Conservation (phyloP, 768 basidiomycete species). For the Sporobolomyces roseus region DNA sequence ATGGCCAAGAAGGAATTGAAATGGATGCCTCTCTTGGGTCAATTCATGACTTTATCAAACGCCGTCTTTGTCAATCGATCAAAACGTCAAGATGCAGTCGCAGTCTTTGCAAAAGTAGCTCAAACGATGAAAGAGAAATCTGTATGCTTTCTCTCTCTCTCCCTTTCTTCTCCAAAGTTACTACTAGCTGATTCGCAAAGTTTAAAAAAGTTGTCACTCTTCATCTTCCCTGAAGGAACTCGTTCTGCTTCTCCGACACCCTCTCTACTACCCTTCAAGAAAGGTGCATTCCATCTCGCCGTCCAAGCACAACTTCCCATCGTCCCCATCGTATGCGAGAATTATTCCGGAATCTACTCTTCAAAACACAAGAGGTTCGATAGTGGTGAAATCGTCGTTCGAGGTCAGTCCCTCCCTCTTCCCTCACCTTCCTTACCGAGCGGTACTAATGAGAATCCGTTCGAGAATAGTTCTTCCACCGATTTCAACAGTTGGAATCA, state of each 20-base stretch:
- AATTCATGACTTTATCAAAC: conserved; percentile 80
- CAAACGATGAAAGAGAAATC: conserved; percentile 64
- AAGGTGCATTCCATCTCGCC: conserved; percentile 95
- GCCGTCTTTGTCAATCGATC: conserved; percentile 82
- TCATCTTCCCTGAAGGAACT: conserved; percentile 97
- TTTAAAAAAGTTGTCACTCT: conserved; percentile 63
- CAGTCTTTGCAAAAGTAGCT: conserved; percentile 64
- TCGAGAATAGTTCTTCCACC: conserved; percentile 74
- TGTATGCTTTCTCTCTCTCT: conserved; percentile 40
- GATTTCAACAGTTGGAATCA: conserved; percentile 68
- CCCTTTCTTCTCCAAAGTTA: neutral
- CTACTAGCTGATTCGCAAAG: no score
- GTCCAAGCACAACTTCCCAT: conserved; percentile 86
- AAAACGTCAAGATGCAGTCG: conserved; percentile 64
- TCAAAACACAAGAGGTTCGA: conserved; percentile 55
- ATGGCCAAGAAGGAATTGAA: conserved; percentile 89
- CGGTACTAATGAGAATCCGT: neutral
- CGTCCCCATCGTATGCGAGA: conserved; percentile 85
- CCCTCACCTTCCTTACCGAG: neutral
- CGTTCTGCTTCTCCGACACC: conserved; percentile 65
- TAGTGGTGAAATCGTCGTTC: conserved; percentile 70
- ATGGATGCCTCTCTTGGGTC: conserved; percentile 76
- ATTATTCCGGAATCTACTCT: conserved; percentile 78
- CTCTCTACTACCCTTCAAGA: conserved; percentile 83
- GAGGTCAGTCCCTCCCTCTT: conserved; percentile 57